Evolutionary conservation across 2,329 filamentous ascomycete genomes (phyloP).

Genomic region (Xylaria sp.): DNA sequence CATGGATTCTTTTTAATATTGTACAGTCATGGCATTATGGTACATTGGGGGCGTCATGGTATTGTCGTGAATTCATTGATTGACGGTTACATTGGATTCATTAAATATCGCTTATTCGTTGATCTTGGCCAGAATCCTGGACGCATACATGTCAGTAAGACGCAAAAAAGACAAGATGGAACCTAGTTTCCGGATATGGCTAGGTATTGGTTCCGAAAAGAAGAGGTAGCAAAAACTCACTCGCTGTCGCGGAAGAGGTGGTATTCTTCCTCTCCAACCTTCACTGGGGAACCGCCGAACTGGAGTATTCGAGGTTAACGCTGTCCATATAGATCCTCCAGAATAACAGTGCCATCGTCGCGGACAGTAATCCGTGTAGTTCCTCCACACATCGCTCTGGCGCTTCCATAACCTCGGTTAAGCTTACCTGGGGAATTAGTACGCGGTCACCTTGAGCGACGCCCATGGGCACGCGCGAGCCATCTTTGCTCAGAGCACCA

Average conservation of each 20-base stretch:
- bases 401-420: neutral
- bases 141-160: slow-evolving; percentile 37
- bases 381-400: no score
- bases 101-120: slow-evolving; percentile 77
- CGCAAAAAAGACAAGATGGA: neutral
- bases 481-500: slow-evolving; percentile 86
- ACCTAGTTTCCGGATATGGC: neutral
- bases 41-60: slow-evolving; percentile 38
- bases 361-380: neutral
- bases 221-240: slow-evolving; percentile 68
- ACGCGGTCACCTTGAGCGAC: slow-evolving; percentile 89
- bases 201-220: neutral
- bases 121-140: slow-evolving; percentile 97
- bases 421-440: slow-evolving; percentile 86
- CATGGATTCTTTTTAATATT: slow-evolving; percentile 33
- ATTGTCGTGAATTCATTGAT: slow-evolving; percentile 48
- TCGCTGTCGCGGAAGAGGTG: slow-evolving; percentile 97
- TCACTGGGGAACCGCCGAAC: slow-evolving; percentile 94
- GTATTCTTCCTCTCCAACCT: slow-evolving; percentile 97
- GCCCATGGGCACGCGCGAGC: slow-evolving; percentile 86
- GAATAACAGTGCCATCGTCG: neutral
- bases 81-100: slow-evolving; percentile 39
- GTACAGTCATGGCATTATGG: slow-evolving; percentile 36
- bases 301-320: slow-evolving; percentile 52
- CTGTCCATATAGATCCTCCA: slow-evolving; percentile 9